Base-by-base conservation (phyloP, 768 basidiomycete species). In the Hemileccinum rubropunctum region DNA sequence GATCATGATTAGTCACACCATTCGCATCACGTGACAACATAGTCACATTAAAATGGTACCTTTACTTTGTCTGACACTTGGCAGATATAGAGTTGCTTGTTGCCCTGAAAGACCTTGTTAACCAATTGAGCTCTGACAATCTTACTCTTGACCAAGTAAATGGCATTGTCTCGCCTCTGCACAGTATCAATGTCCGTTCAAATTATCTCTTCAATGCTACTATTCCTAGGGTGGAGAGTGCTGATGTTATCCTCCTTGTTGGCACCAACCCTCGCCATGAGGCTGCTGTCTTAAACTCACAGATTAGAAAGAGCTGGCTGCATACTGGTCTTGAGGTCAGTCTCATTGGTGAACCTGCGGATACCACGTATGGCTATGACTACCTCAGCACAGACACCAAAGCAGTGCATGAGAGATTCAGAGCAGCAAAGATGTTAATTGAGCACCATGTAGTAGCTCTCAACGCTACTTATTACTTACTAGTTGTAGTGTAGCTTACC, bases 211-310 rank as follows among this genome's bases (percentile, higher is more conserved):
- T 99, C 79, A 98, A 98, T 72, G 76, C 87, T 9, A 91, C 88
- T 20, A 92, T 99, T 51, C 84, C 92, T 23, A 88, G 89, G 20
- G 78, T 95, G 23, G 97, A 97, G 63, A 76, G 84, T 40, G 95
- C 97, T 18, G 97, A 99, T 59, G 91, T 73, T 17, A 91, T 99
- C 57, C 82, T 98, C 8, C 81, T 99, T 26, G 83, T 98, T 58
- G 97, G 95, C 49, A 97, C 94, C 37, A 97, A 98, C 72, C 95
- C 95, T 10, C 79, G 97, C 17, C 95, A 98, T 65, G 97, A 99
- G 70, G 97, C 94, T 5, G 88, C 97, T 18, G 95, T 98, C 48
- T 77, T 98, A 57, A 99, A 98, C 77, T 93, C 95, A 20, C 91
- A 95, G 54, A 91, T 99, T 61, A 82, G 97, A 59, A 95, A 93